Evolutionary conservation across 2,329 filamentous ascomycete species (phyloP).

Genomic region (Mollisiaceae sp.): DNA sequence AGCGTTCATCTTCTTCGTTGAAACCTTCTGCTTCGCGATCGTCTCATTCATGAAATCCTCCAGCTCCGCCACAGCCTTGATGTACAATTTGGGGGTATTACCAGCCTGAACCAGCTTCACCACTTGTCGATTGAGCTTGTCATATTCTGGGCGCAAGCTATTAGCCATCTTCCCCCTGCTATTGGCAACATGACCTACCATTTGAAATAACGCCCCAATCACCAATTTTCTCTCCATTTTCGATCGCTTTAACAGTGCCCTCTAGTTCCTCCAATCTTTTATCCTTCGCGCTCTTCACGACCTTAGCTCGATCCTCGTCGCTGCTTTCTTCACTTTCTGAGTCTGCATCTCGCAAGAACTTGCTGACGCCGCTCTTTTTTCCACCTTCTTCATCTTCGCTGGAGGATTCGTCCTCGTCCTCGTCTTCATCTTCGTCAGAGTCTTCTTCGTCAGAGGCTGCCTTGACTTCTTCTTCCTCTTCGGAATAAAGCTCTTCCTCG

Average conservation of each 20-base stretch:
- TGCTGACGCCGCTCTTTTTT: constrained; percentile 72
- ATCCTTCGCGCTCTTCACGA: constrained; percentile 97
- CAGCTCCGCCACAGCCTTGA: constrained; percentile 90
- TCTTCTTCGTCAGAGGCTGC: constrained; percentile 50
- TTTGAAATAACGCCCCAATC: constrained; percentile 94
- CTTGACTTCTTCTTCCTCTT: constrained; percentile 69
- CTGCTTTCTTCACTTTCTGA: constrained; percentile 82
- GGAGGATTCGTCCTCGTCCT: constrained; percentile 61
- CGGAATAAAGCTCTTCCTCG: constrained; percentile 92
- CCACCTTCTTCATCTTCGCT: constrained; percentile 68
- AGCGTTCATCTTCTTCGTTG: constrained; percentile 98
- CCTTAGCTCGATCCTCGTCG: constrained; percentile 82
- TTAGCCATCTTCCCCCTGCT: constrained; percentile 25
- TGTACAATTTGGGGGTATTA: constrained; percentile 86
- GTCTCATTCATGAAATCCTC: constrained; percentile 95
- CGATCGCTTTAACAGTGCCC: constrained; percentile 84
- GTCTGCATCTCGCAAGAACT: constrained; percentile 78
- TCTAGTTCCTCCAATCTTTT: constrained; percentile 96
- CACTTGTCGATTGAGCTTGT: constrained; percentile 90
- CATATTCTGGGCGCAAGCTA: constrained; percentile 71
- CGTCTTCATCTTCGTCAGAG: constrained; percentile 56
- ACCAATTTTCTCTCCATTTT: constrained; percentile 96
- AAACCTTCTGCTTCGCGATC: constrained; percentile 93
- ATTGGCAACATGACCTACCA: constrained; percentile 59
- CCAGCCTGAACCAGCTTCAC: constrained; percentile 77